These are phyloP conservation scores for Neolentinus lepideus DNA, from an alignment of 1,284 basidiomycete genomes.

Conservation along the genomic window DNA sequence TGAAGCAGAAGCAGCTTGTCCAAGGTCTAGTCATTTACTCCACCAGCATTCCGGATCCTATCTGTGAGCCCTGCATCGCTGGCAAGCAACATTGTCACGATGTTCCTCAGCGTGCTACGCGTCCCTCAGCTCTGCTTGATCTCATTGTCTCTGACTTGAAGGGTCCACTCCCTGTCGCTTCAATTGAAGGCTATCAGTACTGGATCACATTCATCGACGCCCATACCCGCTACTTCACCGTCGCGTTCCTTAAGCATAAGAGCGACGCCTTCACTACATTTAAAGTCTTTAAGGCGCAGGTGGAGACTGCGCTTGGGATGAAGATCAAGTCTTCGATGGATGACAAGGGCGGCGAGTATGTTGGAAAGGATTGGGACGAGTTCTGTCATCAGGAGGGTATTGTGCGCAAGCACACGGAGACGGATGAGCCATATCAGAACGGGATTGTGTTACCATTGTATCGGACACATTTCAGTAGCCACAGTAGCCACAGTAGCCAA, in stretches of 20 bases:
- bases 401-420: slow-evolving; percentile 17
- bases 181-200: slow-evolving; percentile 21
- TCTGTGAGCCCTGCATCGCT: slow-evolving; percentile 16
- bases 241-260: slow-evolving; percentile 22
- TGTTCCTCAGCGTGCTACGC: slow-evolving; percentile 9
- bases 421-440: slow-evolving; percentile 24
- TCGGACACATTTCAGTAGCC: too few relatives aligned
- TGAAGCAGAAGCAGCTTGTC: slow-evolving; percentile 4
- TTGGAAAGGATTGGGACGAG: slow-evolving; percentile 12
- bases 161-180: slow-evolving; percentile 19
- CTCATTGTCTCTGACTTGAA: slow-evolving; percentile 29
- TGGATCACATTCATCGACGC: slow-evolving; percentile 29
- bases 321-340: slow-evolving; percentile 18
- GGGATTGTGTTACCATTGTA: too few relatives aligned
- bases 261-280: slow-evolving; percentile 23
- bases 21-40: slow-evolving; percentile 4
- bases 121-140: slow-evolving; percentile 14
- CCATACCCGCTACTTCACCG: slow-evolving; percentile 13
- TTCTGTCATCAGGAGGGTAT: slow-evolving; percentile 21
- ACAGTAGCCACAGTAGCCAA: too few relatives aligned
- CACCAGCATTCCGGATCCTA: slow-evolving; percentile 5
- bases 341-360: slow-evolving; percentile 26
- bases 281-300: slow-evolving; percentile 22
- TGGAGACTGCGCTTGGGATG: slow-evolving; percentile 19
- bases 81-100: slow-evolving; percentile 16